These are phyloP conservation scores for Neospermospora avenae DNA, from an alignment of 2,329 filamentous ascomycete genomes.

Conservation along the genomic window DNA sequence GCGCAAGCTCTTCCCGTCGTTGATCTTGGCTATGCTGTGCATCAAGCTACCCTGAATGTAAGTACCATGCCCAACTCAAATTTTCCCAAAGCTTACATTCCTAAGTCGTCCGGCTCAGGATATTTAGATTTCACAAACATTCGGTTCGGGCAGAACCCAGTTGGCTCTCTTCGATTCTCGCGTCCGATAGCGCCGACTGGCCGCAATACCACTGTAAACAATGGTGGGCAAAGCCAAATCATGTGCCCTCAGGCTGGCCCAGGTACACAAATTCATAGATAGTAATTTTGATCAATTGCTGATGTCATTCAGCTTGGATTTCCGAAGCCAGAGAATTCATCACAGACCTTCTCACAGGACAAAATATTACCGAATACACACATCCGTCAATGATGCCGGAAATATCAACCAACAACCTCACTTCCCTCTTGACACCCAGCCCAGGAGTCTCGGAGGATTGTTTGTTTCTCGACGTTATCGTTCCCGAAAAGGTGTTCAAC, in stretches of 20 bases:
- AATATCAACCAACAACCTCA: neutral
- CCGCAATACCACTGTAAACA: conserved; percentile 33
- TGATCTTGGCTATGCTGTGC: conserved; percentile 33
- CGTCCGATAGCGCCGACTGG: conserved; percentile 37
- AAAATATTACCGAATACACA: neutral
- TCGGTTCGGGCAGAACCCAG: conserved; percentile 43
- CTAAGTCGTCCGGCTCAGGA: conserved; percentile 25
- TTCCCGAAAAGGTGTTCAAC: conserved; percentile 40
- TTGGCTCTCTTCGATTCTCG: conserved; percentile 43
- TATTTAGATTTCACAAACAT: conserved; percentile 44
- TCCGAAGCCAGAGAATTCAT: neutral
- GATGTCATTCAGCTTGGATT: neutral
- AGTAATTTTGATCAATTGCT: neutral
- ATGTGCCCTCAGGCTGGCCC: conserved; percentile 26
- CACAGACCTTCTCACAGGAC: neutral
- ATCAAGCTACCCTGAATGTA: conserved; percentile 34
- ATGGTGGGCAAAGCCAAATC: conserved; percentile 19
- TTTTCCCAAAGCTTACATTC: conserved; percentile 36
- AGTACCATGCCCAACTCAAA: conserved; percentile 10
- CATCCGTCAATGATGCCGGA: neutral
- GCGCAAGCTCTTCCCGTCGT: conserved; percentile 26
- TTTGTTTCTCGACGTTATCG: conserved; percentile 45
- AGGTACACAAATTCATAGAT: neutral
- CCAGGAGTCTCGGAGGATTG: conserved; percentile 41
- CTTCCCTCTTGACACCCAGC: neutral